Conservation (phyloP, 2,329 filamentous ascomycete genomes). For the Claviceps arundinis region DNA sequence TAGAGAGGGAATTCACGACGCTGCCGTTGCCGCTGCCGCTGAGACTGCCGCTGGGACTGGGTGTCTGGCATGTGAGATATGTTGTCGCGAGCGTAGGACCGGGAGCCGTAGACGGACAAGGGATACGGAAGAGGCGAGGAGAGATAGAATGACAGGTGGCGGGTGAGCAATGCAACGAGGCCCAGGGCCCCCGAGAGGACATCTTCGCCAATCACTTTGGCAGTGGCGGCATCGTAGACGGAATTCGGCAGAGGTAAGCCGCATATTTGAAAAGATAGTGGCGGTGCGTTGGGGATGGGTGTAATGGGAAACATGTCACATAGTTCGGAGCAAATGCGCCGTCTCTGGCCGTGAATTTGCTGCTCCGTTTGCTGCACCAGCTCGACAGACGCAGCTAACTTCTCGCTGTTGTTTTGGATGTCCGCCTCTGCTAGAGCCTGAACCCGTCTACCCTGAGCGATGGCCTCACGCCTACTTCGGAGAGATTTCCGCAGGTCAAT, state of each 20-base stretch:
- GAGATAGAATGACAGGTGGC: conserved; percentile 72
- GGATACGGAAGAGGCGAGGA: conserved; percentile 69
- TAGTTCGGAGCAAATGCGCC: conserved; percentile 78
- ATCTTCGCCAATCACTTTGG: conserved; percentile 46
- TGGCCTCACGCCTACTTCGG: conserved; percentile 49
- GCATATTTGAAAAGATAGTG: conserved; percentile 75
- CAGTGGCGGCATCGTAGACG: conserved; percentile 44
- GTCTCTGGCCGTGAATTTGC: conserved; percentile 69
- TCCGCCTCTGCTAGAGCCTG: conserved; percentile 47
- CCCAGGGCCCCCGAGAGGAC: conserved; percentile 70
- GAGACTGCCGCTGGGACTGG: conserved; percentile 28
- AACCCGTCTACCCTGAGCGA: conserved; percentile 45
- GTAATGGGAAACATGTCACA: conserved; percentile 68
- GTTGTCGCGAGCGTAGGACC: conserved; percentile 62
- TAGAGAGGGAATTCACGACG: conserved; percentile 72
- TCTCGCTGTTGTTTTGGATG: conserved; percentile 46
- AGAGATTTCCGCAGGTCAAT: conserved; percentile 58
- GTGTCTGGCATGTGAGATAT: conserved; percentile 45
- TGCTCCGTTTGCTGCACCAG: conserved; percentile 45
- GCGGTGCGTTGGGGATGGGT: conserved; percentile 38
- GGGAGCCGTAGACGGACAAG: conserved; percentile 57
- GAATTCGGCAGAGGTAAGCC: conserved; percentile 70
- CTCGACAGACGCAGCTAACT: conserved; percentile 41
- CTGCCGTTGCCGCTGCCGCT: conserved; percentile 20
- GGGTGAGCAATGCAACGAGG: conserved; percentile 61